phyloP scores from a whole-genome alignment of 208 protist genomes.

The Porcisia hertigi region DNA sequence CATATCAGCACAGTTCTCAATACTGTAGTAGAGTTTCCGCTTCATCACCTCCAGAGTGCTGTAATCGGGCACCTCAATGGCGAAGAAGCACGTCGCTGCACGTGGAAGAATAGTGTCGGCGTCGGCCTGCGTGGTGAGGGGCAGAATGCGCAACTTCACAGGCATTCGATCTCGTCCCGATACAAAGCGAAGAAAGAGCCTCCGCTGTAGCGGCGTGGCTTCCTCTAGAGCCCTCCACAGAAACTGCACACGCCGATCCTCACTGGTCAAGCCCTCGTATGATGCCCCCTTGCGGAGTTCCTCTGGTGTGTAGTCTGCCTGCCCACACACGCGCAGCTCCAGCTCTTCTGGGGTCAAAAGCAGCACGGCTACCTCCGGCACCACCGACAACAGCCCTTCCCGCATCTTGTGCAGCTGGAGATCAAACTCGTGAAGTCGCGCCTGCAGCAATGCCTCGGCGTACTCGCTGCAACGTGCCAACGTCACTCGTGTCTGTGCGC shows the following conservation, averaged over 20 bases:
- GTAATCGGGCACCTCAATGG: slow-evolving; percentile 95
- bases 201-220: slow-evolving; percentile 79
- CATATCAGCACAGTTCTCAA: slow-evolving; percentile 95
- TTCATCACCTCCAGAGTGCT: slow-evolving; percentile 92
- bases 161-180: slow-evolving; percentile 90
- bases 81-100: slow-evolving; percentile 97
- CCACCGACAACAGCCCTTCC: slow-evolving; percentile 82
- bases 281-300: slow-evolving; percentile 79
- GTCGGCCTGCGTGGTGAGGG: slow-evolving; percentile 70
- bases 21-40: slow-evolving; percentile 94
- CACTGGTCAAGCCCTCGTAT: slow-evolving; percentile 82
- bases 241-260: slow-evolving; percentile 86
- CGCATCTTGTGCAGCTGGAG: slow-evolving; percentile 76
- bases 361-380: slow-evolving; percentile 83
- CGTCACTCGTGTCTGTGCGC: slow-evolving; percentile 67
- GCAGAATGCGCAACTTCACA: slow-evolving; percentile 80
- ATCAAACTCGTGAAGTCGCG: slow-evolving; percentile 85
- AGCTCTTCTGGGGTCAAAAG: slow-evolving; percentile 88
- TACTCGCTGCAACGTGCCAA: slow-evolving; percentile 79
- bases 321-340: slow-evolving; percentile 90
- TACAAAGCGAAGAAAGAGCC: slow-evolving; percentile 92
- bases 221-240: slow-evolving; percentile 91
- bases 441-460: slow-evolving; percentile 62
- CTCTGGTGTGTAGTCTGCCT: slow-evolving; percentile 86
- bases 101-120: slow-evolving; percentile 89